These are phyloP conservation scores for Alloteropsis semialata DNA, from an alignment of 176 grass and related monocot genomes.

Conservation along the genomic window DNA sequence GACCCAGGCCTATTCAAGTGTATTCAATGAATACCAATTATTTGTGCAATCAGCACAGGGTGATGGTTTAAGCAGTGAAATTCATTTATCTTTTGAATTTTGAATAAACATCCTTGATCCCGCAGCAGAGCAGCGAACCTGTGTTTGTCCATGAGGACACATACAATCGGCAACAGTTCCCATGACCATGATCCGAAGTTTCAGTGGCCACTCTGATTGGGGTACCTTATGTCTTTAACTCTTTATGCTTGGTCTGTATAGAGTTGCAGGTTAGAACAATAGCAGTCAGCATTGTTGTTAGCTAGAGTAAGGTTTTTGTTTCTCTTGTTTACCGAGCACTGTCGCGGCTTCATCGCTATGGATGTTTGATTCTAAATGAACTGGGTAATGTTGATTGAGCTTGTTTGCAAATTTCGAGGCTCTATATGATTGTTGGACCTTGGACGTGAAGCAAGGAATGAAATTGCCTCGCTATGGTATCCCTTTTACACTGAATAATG, in stretches of 20 bases:
- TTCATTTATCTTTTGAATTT: too few relatives aligned
- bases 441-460: background rate
- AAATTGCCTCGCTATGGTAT: too few relatives aligned
- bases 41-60: too few relatives aligned
- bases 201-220: background rate
- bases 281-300: constrained; percentile 17
- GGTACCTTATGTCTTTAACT: background rate
- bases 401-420: background rate
- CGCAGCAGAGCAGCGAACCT: constrained; percentile 58
- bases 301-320: constrained; percentile 15
- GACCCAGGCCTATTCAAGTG: too few relatives aligned
- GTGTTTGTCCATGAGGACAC: constrained; percentile 98
- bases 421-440: background rate
- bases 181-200: constrained; percentile 23
- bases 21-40: too few relatives aligned
- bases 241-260: constrained; percentile 41
- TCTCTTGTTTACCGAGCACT: background rate
- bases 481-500: background rate
- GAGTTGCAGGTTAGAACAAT: constrained; percentile 40
- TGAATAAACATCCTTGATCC: too few relatives aligned
- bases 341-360: background rate
- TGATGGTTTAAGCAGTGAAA: too few relatives aligned
- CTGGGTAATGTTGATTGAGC: constrained; percentile 32
- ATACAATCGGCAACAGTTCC: constrained; percentile 81
- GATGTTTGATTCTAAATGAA: constrained; percentile 38